These are phyloP conservation scores for Podaxis pistillaris DNA, from an alignment of 768 basidiomycete species.

Conservation along the genomic window DNA sequence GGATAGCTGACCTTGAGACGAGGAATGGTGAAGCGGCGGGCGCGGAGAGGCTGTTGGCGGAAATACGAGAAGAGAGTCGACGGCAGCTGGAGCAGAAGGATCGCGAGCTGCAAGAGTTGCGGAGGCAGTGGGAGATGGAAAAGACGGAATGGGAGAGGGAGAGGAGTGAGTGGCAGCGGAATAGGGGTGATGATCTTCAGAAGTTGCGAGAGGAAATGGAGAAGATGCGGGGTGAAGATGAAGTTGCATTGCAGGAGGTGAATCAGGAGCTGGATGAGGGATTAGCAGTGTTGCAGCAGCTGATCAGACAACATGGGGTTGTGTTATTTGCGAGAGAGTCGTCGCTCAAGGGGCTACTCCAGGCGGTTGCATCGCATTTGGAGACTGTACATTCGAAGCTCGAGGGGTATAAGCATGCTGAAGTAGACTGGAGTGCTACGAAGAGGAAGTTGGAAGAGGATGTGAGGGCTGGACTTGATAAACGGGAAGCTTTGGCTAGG, in stretches of 20 bases:
- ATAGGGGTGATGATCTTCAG: conserved; percentile 44
- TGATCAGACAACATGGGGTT: conserved; percentile 59
- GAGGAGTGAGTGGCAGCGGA: conserved; percentile 45
- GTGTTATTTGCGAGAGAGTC: conserved; percentile 50
- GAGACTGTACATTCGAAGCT: conserved; percentile 44
- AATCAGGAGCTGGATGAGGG: conserved; percentile 52
- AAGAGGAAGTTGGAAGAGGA: conserved; percentile 50
- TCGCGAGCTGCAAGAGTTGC: conserved; percentile 35
- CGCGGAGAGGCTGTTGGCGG: conserved; percentile 36
- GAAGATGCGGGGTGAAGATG: conserved; percentile 40
- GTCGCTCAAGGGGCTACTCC: conserved; percentile 47
- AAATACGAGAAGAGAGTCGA: conserved; percentile 30
- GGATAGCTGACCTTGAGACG: conserved; percentile 37
- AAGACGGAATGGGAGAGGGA: conserved; percentile 50
- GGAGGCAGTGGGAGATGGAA: conserved; percentile 41
- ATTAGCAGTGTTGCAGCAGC: conserved; percentile 40
- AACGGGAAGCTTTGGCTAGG: conserved; percentile 42
- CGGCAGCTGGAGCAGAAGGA: conserved; percentile 42
- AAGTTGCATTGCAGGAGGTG: conserved; percentile 33
- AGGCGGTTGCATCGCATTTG: conserved; percentile 51
- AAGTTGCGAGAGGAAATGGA: conserved; percentile 46
- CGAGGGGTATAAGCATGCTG: conserved; percentile 38
- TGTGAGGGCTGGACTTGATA: conserved; percentile 42
- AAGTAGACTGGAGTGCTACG: conserved; percentile 46
- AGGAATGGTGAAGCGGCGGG: conserved; percentile 35